These are phyloP conservation scores for Lichtheimia ramosa DNA, from an alignment of 371 early-diverging fungal genomes.

Conservation along the genomic window DNA sequence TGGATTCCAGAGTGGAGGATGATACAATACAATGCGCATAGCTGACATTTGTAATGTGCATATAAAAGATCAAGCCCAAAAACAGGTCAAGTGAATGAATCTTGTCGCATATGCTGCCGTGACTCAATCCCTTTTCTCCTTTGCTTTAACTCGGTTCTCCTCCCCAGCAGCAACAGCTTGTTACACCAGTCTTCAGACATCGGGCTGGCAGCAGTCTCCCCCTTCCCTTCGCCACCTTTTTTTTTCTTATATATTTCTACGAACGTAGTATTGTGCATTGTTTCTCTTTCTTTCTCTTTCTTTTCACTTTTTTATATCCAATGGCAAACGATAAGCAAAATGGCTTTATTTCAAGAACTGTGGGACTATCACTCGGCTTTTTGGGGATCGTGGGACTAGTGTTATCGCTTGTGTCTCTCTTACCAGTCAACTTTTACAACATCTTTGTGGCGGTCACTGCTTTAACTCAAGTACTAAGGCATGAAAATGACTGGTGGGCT, in stretches of 20 bases:
- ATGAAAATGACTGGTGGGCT: constrained; percentile 13
- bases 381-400: constrained; percentile 29
- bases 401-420: constrained; percentile 23
- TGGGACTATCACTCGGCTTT: constrained; percentile 27
- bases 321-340: constrained; percentile 22
- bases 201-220: not conserved
- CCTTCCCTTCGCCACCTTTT: constrained; percentile 1
- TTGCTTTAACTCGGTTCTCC: no score
- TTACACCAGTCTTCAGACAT: no score
- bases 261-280: not conserved
- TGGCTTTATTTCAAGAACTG: constrained; percentile 21
- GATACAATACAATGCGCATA: no score
- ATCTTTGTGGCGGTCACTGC: constrained; percentile 33
- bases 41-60: no score
- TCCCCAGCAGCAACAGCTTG: no score
- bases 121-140: no score
- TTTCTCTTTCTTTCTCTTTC: constrained; percentile 3
- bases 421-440: constrained; percentile 31
- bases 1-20: no score
- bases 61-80: no score
- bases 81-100: no score
- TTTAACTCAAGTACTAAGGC: constrained; percentile 24
- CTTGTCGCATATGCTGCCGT: no score
- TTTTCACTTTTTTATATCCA: not conserved
- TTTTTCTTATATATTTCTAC: not conserved